A percentile compares a stretch with the other conserved stretches of the same genome.
phyloP scores from a whole-genome alignment of 2,329 filamentous ascomycete genomes.

The Claviceps fusiformis region DNA sequence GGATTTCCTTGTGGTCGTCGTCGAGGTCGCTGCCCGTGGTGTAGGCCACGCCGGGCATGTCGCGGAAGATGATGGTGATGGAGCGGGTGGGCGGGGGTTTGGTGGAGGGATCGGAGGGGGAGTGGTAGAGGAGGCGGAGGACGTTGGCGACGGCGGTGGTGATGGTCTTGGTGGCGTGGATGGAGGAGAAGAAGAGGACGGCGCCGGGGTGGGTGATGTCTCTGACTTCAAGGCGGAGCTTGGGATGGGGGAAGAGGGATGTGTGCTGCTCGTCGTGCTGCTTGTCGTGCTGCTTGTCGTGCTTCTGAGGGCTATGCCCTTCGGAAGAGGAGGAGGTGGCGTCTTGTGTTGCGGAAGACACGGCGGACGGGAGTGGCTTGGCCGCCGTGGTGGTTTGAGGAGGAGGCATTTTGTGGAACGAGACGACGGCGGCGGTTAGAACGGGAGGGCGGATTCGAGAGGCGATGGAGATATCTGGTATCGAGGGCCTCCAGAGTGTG shows the following conservation, averaged over 20 bases:
- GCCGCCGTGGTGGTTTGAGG: not conserved
- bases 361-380: conserved; percentile 8
- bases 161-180: conserved; percentile 51
- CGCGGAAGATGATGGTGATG: conserved; percentile 67
- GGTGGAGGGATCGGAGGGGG: conserved; percentile 26
- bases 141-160: conserved; percentile 52
- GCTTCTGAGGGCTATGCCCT: too few species aligned
- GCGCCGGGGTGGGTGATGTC: conserved; percentile 48
- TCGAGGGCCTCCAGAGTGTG: too few species aligned
- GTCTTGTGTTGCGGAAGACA: conserved; percentile 14
- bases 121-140: conserved; percentile 55
- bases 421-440: not conserved
- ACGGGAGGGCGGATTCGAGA: not conserved
- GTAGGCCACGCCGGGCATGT: conserved; percentile 78
- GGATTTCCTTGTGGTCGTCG: conserved; percentile 81
- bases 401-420: not conserved
- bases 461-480: too few species aligned
- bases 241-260: conserved; percentile 31
- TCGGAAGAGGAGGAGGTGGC: not conserved
- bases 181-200: conserved; percentile 49
- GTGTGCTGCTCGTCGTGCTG: not conserved
- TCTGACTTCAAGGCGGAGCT: conserved; percentile 44
- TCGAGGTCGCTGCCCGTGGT: conserved; percentile 72
- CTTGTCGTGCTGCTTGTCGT: not conserved
- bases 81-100: conserved; percentile 57